Conservation (phyloP, 257 asterid species). For the Scutellaria galericulata region DNA sequence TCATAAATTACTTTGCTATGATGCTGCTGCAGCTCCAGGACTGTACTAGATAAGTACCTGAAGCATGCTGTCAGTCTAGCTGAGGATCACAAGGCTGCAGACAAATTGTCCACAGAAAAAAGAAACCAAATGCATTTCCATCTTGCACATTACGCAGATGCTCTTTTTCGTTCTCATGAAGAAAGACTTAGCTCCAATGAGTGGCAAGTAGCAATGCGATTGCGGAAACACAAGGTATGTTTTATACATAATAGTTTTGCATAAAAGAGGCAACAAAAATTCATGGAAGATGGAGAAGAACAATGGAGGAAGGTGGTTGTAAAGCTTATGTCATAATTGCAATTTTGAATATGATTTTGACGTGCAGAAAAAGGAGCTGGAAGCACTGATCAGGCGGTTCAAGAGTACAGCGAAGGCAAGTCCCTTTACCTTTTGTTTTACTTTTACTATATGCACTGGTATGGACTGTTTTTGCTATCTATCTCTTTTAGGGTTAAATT, state of each 20-base stretch:
- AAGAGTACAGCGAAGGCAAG: constrained; percentile 80
- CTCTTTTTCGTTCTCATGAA: constrained; percentile 90
- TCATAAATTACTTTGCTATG: constrained; percentile 26
- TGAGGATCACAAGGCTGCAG: constrained; percentile 59
- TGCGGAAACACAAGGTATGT: constrained; percentile 83
- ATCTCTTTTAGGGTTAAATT: not conserved
- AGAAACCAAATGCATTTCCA: constrained; percentile 95
- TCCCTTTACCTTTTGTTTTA: constrained; percentile 14
- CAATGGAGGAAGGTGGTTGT: constrained; percentile 22
- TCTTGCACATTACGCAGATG: constrained; percentile 98
- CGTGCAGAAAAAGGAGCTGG: constrained; percentile 85
- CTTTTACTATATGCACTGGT: not conserved
- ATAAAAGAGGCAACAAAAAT: constrained; percentile 2
- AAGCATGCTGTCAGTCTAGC: constrained; percentile 88
- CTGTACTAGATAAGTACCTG: constrained; percentile 90
- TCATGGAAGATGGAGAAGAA: constrained; percentile 35
- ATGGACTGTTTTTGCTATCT: not conserved
- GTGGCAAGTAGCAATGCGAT: constrained; percentile 91
- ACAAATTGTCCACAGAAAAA: constrained; percentile 62
- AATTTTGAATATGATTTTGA: constrained; percentile 28
- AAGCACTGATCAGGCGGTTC: constrained; percentile 78
- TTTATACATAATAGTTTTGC: constrained; percentile 18
- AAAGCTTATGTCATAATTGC: constrained; percentile 27
- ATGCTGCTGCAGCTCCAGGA: constrained; percentile 79
- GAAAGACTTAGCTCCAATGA: constrained; percentile 92